Base-by-base conservation (phyloP, 306 rosid species). In the Erythrophleum fordii region DNA sequence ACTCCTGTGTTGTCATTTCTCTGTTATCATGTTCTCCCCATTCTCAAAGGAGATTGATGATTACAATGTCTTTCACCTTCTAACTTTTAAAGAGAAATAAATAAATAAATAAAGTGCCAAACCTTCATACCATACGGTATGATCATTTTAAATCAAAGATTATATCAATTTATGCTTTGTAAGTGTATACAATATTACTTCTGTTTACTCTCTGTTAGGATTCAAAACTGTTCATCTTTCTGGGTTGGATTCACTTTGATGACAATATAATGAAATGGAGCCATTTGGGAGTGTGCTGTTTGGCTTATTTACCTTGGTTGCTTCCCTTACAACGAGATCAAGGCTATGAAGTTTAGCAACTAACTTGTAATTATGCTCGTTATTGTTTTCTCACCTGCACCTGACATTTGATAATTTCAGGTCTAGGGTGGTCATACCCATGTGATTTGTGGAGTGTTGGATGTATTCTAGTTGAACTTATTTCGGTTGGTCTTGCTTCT, bases 391-490 rank as follows among this genome's bases (percentile, higher is more conserved):
- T 85, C 59, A 83, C 82, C 70, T 46, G 71, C 68, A 55, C 71
- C 45, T 73, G 72, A 62, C 78, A 56, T n/a, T n/a, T 78, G 68
- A 44, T 73, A 56, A 71, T 82, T 89, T 84, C 89, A 94, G 98
- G 98, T 87, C 82, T 94, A 77, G 98, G 98, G 61, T 94, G 98
- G 98, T 85, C 87, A 74, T 86, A 89, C 76, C 97, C 98, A 1
- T 94, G 98, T 69, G 98, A 94, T 78, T 37, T 94, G 84, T 94
- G 98, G 98, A 94, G 98, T 75, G 73, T 91, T 31, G 98, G 98
- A 66, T 94, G 98, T 89, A 92, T 94, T 67, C 93, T 94, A 61
- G 74, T 91, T 8, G 98, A 92, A 77, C 88, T 94, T 68, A 91
- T 91, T 73, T 68, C 88, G 88, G 97, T 94, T 79, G 82, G 98